Conservation (phyloP, 2,329 filamentous ascomycete genomes). For the Beauveria caledonica region DNA sequence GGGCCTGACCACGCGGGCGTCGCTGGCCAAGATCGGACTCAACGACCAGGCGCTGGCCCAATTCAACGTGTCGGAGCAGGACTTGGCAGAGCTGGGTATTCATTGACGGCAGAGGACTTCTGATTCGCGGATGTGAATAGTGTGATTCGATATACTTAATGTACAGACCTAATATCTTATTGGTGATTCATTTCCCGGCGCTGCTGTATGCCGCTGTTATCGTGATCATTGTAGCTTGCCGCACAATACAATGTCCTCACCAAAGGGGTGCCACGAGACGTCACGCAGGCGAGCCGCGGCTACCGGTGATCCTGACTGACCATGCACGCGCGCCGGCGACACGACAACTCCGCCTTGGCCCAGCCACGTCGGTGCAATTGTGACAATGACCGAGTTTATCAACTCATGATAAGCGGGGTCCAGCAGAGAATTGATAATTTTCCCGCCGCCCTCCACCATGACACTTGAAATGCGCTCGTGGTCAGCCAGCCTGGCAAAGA, state of each 20-base stretch:
- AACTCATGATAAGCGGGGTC: constrained; percentile 49
- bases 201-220: no score
- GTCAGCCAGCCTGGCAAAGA: constrained; percentile 49
- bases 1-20: neutral
- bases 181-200: neutral
- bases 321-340: constrained; percentile 52
- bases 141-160: neutral
- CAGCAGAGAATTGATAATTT: constrained; percentile 77
- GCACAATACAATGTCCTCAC: constrained; percentile 76
- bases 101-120: neutral
- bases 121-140: neutral
- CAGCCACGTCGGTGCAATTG: constrained; percentile 85
- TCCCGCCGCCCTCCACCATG: constrained; percentile 86
- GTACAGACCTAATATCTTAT: neutral
- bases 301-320: constrained; percentile 41
- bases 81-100: neutral
- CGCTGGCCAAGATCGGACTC: neutral
- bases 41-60: neutral
- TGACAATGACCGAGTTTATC: constrained; percentile 74
- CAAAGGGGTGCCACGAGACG: constrained; percentile 68
- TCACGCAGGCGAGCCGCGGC: constrained; percentile 58
- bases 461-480: constrained; percentile 61
- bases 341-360: constrained; percentile 75
- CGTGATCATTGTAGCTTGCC: constrained; percentile 41
- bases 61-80: neutral